Conservation (phyloP, 2,329 filamentous ascomycete genomes). For the Botrytis tulipae region DNA sequence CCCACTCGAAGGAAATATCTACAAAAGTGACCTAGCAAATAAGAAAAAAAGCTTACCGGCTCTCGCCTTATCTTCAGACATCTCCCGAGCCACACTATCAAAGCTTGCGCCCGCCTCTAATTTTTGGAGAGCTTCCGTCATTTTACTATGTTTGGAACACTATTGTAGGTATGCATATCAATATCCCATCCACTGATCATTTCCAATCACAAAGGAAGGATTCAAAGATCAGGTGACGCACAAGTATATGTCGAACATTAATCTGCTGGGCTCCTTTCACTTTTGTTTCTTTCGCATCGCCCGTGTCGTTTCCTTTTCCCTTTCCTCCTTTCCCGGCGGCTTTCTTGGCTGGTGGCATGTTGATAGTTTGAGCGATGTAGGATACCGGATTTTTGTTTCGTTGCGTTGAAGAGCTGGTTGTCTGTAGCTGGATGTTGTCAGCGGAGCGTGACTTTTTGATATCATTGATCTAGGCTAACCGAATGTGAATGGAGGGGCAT, state of each 20-base stretch:
- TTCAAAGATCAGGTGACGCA: conserved; percentile 24
- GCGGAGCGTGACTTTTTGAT: neutral
- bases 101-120: conserved; percentile 66
- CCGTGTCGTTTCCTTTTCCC: conserved; percentile 40
- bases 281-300: conserved; percentile 43
- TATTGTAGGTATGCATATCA: conserved; percentile 34
- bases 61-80: conserved; percentile 74
- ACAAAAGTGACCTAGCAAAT: neutral
- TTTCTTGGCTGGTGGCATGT: conserved; percentile 37
- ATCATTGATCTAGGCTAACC: neutral
- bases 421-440: neutral
- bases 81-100: conserved; percentile 70
- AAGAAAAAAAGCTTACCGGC: conserved; percentile 46
- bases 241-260: conserved; percentile 68
- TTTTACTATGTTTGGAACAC: conserved; percentile 75
- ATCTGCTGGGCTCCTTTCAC: conserved; percentile 65
- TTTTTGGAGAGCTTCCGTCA: conserved; percentile 71
- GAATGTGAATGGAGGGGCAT: conserved; percentile 4
- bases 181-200: neutral
- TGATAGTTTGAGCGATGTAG: neutral
- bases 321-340: conserved; percentile 33
- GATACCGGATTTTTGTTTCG: neutral
- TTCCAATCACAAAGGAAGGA: neutral
- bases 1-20: neutral
- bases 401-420: neutral